Conservation (phyloP, 1,284 basidiomycete genomes). For the Trichosporon ovoides region DNA sequence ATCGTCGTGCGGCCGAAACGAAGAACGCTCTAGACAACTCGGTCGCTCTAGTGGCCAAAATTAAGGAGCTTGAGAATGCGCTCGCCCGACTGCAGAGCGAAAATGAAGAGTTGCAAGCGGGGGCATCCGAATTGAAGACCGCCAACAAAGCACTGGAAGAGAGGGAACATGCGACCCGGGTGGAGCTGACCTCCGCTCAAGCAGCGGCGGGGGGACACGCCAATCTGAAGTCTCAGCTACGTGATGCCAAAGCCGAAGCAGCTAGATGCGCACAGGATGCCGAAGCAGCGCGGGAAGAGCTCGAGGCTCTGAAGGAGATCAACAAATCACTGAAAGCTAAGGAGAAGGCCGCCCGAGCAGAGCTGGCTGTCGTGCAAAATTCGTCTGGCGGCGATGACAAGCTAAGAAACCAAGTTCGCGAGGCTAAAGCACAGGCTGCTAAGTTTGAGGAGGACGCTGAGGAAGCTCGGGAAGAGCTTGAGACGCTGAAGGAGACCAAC, state of each 20-base stretch:
- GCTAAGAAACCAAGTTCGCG: conserved; percentile 28
- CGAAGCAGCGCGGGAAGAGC: conserved; percentile 31
- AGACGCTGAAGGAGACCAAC: conserved; percentile 22
- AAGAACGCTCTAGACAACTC: conserved; percentile 15
- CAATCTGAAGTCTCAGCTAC: conserved; percentile 30
- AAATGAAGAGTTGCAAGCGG: conserved; percentile 13
- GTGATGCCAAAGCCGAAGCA: conserved; percentile 28
- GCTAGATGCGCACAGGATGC: conserved; percentile 25
- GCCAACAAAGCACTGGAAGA: conserved; percentile 28
- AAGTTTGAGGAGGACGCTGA: conserved; percentile 26
- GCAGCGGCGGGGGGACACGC: conserved; percentile 26
- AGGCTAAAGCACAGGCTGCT: conserved; percentile 26
- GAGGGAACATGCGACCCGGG: conserved; percentile 26
- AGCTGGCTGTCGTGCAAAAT: background rate
- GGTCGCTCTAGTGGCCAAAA: conserved; percentile 11
- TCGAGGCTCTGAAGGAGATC: conserved; percentile 24
- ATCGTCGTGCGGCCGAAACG: conserved; percentile 25
- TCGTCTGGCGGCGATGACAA: conserved; percentile 29
- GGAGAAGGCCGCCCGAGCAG: background rate
- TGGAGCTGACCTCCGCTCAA: conserved; percentile 23
- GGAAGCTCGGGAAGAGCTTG: conserved; percentile 34
- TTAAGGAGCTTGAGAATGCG: conserved; percentile 23
- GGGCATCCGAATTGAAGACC: conserved; percentile 20
- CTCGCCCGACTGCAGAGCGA: conserved; percentile 26
- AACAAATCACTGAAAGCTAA: conserved; percentile 22